Evolutionary conservation across 73 alveolate species (phyloP).

Genomic region (Breviolum minutum): DNA sequence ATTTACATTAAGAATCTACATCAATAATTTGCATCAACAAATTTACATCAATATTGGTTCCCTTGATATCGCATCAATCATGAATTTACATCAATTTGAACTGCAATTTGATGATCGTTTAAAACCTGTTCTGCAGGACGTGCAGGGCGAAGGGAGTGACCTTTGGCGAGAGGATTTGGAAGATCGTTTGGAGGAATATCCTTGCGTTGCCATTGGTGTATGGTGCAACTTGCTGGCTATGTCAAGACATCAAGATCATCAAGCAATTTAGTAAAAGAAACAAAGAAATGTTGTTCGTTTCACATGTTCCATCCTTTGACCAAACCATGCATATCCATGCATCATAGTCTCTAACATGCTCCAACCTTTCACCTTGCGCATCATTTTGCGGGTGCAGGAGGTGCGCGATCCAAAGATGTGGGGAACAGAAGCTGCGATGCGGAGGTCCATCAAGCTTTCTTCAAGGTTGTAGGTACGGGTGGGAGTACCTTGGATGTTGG

Average conservation of each 20-base stretch:
- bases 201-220: too few species aligned
- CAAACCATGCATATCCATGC: not conserved
- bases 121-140: not conserved
- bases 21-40: too few species aligned
- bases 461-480: not conserved
- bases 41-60: too few species aligned
- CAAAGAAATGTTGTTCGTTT: not conserved
- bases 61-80: too few species aligned
- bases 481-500: not conserved
- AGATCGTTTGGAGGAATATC: constrained; percentile 41
- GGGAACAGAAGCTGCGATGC: constrained; percentile 90
- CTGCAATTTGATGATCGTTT: not conserved
- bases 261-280: not conserved
- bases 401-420: constrained; percentile 91
- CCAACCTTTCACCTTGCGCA: too few species aligned
- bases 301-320: too few species aligned
- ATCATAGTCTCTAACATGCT: not conserved
- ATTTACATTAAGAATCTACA: too few species aligned
- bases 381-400: not conserved
- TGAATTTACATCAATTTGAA: not conserved
- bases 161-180: constrained; percentile 77
- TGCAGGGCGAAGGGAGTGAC: constrained; percentile 45
- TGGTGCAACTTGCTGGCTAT: too few species aligned
- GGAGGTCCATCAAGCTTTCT: not conserved
- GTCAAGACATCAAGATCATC: too few species aligned